Conservation (phyloP, 768 basidiomycete species). For the Termitomyces sp. region DNA sequence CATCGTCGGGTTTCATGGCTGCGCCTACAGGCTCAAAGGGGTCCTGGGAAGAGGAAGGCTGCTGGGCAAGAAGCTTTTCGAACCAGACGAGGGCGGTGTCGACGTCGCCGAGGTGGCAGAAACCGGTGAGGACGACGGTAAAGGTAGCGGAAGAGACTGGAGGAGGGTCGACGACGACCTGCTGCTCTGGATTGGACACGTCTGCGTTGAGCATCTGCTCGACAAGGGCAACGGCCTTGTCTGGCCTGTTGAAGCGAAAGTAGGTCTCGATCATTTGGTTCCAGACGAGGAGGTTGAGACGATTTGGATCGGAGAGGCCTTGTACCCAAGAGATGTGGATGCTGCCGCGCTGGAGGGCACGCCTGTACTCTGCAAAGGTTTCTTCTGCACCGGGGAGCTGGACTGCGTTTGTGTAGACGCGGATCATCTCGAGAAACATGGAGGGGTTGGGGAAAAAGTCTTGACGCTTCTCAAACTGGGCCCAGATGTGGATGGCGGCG, state of each 20-base stretch:
- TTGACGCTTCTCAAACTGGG: conserved; percentile 46
- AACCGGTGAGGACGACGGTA: conserved; percentile 57
- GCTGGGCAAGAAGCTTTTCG: conserved; percentile 46
- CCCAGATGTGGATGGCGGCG: conserved; percentile 59
- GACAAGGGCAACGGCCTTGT: conserved; percentile 58
- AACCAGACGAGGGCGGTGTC: conserved; percentile 69
- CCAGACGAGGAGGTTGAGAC: conserved; percentile 49
- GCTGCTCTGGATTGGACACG: conserved; percentile 33
- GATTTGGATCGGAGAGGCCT: neutral
- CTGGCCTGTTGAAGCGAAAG: conserved; percentile 57
- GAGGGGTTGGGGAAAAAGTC: conserved; percentile 25
- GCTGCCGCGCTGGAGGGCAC: conserved; percentile 31
- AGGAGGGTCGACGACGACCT: conserved; percentile 39
- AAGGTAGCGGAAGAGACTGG: conserved; percentile 60
- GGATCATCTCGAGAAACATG: conserved; percentile 52
- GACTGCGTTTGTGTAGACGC: conserved; percentile 46
- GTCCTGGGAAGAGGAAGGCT: conserved; percentile 21
- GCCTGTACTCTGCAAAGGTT: conserved; percentile 57
- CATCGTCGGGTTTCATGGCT: conserved; percentile 45
- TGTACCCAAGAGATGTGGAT: conserved; percentile 25
- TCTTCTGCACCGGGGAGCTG: conserved; percentile 45
- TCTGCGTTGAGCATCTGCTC: conserved; percentile 55
- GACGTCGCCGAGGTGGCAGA: conserved; percentile 56
- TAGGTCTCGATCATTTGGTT: conserved; percentile 75
- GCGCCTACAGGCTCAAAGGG: conserved; percentile 37